Conservation (phyloP, 2,329 filamentous ascomycete species). For the Ampelomyces quisqualis region DNA sequence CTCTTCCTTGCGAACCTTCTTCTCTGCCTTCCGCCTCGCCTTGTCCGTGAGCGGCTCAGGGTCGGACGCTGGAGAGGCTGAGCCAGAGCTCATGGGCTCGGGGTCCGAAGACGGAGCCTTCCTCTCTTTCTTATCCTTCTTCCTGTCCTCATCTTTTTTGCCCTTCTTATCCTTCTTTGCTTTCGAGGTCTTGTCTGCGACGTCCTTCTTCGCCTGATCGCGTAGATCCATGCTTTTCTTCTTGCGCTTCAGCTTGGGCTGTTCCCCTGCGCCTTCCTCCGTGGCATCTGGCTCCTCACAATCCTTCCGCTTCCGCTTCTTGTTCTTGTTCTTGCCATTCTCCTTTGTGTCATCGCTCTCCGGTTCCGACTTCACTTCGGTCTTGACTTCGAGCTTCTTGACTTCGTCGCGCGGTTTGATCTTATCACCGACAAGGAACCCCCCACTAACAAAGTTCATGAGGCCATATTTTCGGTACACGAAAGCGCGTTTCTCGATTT, state of each 20-base stretch:
- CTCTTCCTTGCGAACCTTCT: slow-evolving; percentile 48
- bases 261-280: slow-evolving; percentile 35
- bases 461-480: slow-evolving; percentile 73
- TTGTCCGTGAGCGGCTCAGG: slow-evolving; percentile 48
- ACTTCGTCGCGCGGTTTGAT: slow-evolving; percentile 50
- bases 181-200: slow-evolving; percentile 19
- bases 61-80: slow-evolving; percentile 18
- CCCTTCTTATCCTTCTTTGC: slow-evolving; percentile 41
- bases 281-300: slow-evolving; percentile 28
- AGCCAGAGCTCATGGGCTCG: slow-evolving; percentile 20
- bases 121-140: slow-evolving; percentile 32
- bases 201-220: slow-evolving; percentile 28
- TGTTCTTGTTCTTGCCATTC: slow-evolving; percentile 34
- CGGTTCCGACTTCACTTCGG: slow-evolving; percentile 46
- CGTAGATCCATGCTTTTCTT: slow-evolving; percentile 41
- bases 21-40: slow-evolving; percentile 45
- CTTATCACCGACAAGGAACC: slow-evolving; percentile 65
- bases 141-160: slow-evolving; percentile 31
- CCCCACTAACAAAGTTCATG: slow-evolving; percentile 87
- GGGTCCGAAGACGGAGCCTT: slow-evolving; percentile 21
- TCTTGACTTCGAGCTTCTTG: slow-evolving; percentile 38
- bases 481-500: slow-evolving; percentile 71
- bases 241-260: slow-evolving; percentile 40
- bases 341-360: slow-evolving; percentile 33
- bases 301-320: slow-evolving; percentile 37